Evolutionary conservation across 2,329 filamentous ascomycete genomes (phyloP).

Genomic region (Diaporthe sp.): DNA sequence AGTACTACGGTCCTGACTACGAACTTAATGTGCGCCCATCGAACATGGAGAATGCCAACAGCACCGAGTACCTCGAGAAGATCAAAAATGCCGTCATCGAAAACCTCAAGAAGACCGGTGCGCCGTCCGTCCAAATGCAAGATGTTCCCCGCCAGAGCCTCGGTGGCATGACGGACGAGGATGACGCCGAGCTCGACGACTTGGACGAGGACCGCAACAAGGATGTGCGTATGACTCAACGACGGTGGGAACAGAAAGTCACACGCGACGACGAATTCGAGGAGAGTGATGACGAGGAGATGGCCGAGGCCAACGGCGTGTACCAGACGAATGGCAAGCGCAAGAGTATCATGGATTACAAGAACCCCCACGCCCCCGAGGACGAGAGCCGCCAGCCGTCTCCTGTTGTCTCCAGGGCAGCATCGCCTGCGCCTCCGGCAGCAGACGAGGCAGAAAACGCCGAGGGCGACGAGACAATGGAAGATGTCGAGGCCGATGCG

Average conservation of each 20-base stretch:
- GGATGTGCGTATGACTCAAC: conserved; percentile 85
- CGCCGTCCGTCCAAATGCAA: conserved; percentile 92
- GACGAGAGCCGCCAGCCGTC: conserved; percentile 48
- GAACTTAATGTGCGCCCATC: conserved; percentile 90
- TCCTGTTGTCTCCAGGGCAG: conserved; percentile 41
- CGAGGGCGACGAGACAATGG: conserved; percentile 42
- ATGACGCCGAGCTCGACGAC: conserved; percentile 75
- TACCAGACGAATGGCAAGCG: conserved; percentile 64
- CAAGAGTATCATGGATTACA: conserved; percentile 67
- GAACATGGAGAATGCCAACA: conserved; percentile 93
- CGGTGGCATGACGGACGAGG: conserved; percentile 73
- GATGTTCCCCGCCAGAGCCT: conserved; percentile 77
- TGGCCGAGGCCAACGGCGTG: conserved; percentile 80
- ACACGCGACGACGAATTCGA: conserved; percentile 85
- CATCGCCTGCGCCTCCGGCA: conserved; percentile 35
- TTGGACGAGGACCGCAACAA: conserved; percentile 89
- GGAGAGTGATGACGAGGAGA: conserved; percentile 91
- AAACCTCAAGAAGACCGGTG: conserved; percentile 88
- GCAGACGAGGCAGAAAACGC: conserved; percentile 4
- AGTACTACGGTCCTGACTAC: conserved; percentile 94
- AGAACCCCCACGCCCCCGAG: conserved; percentile 60
- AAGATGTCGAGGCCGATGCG: conserved; percentile 49
- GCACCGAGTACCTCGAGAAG: conserved; percentile 83
- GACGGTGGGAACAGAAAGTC: conserved; percentile 84
- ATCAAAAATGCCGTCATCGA: conserved; percentile 87